A percentile compares a stretch with the other conserved stretches of the same genome.
Evolutionary conservation across 768 basidiomycete genomes (phyloP).

Genomic region (Pulveroboletus frians): DNA sequence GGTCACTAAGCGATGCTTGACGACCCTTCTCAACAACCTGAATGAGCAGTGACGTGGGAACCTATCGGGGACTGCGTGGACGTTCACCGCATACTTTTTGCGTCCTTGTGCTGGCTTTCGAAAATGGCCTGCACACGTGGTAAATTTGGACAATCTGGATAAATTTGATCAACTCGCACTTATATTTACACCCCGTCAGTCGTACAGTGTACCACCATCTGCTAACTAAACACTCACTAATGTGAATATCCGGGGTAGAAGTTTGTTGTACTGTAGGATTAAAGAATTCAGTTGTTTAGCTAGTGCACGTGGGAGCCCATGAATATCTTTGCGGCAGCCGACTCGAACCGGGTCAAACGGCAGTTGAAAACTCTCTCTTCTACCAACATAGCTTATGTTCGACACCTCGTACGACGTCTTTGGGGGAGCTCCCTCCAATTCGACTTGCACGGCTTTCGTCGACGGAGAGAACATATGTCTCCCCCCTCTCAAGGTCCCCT

Average conservation of each 20-base stretch:
- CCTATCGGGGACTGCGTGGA: neutral
- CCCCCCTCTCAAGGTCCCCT: slow-evolving; percentile 37
- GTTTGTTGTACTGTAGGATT: slow-evolving; percentile 32
- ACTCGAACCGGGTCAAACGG: too few relatives aligned
- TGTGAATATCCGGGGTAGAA: slow-evolving; percentile 30
- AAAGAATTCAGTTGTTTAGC: slow-evolving; percentile 14
- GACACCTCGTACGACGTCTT: slow-evolving; percentile 9
- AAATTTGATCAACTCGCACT: slow-evolving; percentile 22
- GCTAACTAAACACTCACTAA: slow-evolving; percentile 30
- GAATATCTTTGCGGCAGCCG: too few relatives aligned
- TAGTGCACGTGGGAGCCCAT: slow-evolving; percentile 11
- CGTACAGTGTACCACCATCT: slow-evolving; percentile 29
- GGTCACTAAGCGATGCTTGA: slow-evolving; percentile 94
- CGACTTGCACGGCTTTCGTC: slow-evolving; percentile 30
- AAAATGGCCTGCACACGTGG: slow-evolving; percentile 16
- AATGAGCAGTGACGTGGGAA: slow-evolving; percentile 49
- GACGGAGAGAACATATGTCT: slow-evolving; percentile 38
- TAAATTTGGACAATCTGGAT: slow-evolving; percentile 31
- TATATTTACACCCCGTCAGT: slow-evolving; percentile 26
- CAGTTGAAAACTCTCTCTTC: neutral
- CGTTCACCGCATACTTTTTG: slow-evolving; percentile 4
- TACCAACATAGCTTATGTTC: slow-evolving; percentile 9
- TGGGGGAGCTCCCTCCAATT: slow-evolving; percentile 22
- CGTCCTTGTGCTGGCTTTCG: slow-evolving; percentile 11
- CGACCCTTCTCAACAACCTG: slow-evolving; percentile 84